A percentile compares a stretch with the other conserved stretches of the same genome.
These are phyloP conservation scores for Aureobasidium sp. DNA, from an alignment of 2,329 filamentous ascomycete genomes.

Conservation along the genomic window DNA sequence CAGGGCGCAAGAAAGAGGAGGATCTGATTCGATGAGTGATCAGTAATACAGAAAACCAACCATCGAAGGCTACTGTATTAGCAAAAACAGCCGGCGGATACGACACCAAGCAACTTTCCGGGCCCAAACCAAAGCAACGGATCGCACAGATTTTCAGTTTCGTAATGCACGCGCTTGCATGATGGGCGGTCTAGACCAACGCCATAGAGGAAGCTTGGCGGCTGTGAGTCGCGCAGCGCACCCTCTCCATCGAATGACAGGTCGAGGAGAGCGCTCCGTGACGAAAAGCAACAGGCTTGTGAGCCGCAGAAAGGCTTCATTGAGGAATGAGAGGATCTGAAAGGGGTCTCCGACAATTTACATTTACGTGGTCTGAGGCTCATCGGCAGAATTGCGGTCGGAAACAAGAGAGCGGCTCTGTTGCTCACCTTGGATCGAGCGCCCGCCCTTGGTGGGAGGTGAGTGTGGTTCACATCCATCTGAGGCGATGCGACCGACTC, in stretches of 20 bases:
- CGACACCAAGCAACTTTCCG: not conserved
- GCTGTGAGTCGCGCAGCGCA: not conserved
- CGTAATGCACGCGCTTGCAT: not conserved
- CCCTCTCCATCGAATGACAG: constrained; percentile 1
- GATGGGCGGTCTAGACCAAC: not conserved
- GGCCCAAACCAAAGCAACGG: not conserved
- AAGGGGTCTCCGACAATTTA: not conserved
- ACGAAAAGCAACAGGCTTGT: not conserved
- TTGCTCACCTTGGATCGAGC: not conserved
- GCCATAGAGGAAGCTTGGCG: not conserved
- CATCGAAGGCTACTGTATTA: not conserved
- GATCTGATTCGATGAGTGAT: not conserved
- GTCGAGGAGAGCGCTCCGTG: constrained; percentile 1
- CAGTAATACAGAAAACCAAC: not conserved
- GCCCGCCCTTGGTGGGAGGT: not conserved
- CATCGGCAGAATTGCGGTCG: constrained; percentile 1
- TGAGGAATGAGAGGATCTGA: not conserved
- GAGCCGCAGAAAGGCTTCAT: not conserved
- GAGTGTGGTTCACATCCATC: constrained; percentile 4
- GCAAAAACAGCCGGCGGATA: not conserved
- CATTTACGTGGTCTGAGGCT: not conserved
- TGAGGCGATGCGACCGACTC: not conserved
- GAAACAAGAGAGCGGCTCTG: not conserved
- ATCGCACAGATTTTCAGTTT: not conserved
- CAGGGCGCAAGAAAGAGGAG: not conserved